Base-by-base conservation (phyloP, 768 basidiomycete genomes). In the Dioszegia crocea region DNA sequence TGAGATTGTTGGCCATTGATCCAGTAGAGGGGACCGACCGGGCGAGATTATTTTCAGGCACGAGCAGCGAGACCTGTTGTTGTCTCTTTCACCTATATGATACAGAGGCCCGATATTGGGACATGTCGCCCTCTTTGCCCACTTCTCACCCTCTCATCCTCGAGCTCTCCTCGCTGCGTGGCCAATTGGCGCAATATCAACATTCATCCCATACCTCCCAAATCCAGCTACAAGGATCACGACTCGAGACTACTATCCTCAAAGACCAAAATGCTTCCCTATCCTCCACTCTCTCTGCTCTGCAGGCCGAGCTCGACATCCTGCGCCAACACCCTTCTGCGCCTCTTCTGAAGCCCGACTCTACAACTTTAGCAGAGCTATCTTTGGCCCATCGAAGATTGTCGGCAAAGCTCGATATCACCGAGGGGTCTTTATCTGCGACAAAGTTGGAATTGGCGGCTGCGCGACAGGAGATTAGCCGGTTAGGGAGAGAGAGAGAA, bases 321-420 rank as follows among this genome's bases (percentile, higher is more conserved):
- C 55, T 76, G 11, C 61, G 74, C 70, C 69, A 39, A 14, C 50
- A 62, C 27, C 59, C 66, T 10, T 47, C 46, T 2, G 63, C 69
- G 4, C 67, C 70, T 5, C 54, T 58, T 0, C 40, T 59, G 1
- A 51, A 51, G 27, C 63, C 70, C 1, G 55, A 68, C 2, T 70
- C 68, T 5, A 73, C 66, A 12, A 68, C 74, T 9, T 65, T 78
- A 11, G 57, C 67, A 1, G 71, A 76, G 51, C 66, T 78, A 2
- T 67, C 73, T 0, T 68, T 78, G 3, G 77, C 77, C 2, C 77
- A 78, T 53, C 59, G 77, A 1, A 64, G 74, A 4, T 62, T 78
- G 10, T 73, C 70, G 0, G 59, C 72, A 17, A 76, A 76, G 52
- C 59, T 77, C 1, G 74, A 75, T 52, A 39, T 71, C 11, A 70